These are phyloP conservation scores for Aspergillus awamori DNA, from an alignment of 2,329 filamentous ascomycete species.

Conservation along the genomic window DNA sequence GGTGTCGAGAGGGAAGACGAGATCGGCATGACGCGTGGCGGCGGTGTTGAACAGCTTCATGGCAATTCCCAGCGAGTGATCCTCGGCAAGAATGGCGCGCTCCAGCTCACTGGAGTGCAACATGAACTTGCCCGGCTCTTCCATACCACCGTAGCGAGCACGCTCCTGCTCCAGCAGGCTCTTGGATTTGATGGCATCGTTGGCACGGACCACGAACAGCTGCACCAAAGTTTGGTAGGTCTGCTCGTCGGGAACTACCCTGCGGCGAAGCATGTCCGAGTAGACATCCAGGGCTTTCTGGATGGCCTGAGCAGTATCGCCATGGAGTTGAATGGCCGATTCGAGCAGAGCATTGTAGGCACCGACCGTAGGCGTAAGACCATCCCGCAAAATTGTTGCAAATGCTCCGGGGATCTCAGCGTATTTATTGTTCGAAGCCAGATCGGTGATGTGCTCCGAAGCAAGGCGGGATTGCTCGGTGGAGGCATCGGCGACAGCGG, in stretches of 20 bases:
- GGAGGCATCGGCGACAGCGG: constrained; percentile 52
- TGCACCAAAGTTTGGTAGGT: constrained; percentile 89
- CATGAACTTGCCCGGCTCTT: constrained; percentile 82
- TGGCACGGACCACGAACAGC: constrained; percentile 75
- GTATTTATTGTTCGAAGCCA: constrained; percentile 73
- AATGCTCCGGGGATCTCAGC: constrained; percentile 88
- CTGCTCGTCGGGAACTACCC: constrained; percentile 76
- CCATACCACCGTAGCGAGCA: constrained; percentile 81
- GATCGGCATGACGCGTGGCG: constrained; percentile 60
- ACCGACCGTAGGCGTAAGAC: constrained; percentile 75
- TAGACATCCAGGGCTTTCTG: constrained; percentile 94
- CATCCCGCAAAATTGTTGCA: constrained; percentile 82
- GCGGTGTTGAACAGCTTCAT: constrained; percentile 84
- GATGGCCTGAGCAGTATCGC: constrained; percentile 78
- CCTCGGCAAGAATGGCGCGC: constrained; percentile 80
- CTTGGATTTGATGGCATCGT: constrained; percentile 76
- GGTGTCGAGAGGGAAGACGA: constrained; percentile 74
- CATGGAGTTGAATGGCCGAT: constrained; percentile 80
- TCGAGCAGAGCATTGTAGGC: constrained; percentile 92
- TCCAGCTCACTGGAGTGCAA: constrained; percentile 85
- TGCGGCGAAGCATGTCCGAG: constrained; percentile 89
- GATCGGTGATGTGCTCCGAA: constrained; percentile 74
- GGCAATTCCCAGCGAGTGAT: constrained; percentile 82
- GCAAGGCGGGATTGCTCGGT: constrained; percentile 69
- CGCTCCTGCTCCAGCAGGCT: constrained; percentile 77